Conservation (phyloP, 768 basidiomycete genomes). For the Russula vinacea region DNA sequence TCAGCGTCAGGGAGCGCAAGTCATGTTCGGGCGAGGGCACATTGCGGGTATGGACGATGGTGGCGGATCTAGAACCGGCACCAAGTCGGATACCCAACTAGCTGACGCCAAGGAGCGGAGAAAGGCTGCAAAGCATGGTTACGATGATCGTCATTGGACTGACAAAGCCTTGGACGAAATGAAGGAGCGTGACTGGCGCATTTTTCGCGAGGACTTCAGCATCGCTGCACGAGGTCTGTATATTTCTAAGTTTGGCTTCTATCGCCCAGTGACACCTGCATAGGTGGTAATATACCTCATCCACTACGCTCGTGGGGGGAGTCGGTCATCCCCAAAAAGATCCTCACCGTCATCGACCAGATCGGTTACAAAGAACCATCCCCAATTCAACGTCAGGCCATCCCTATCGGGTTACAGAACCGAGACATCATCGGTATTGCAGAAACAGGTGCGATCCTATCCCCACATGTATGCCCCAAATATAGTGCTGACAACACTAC, state of each 20-base stretch:
- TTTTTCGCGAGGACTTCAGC: constrained; percentile 97
- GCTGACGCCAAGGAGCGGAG: constrained; percentile 82
- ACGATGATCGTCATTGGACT: constrained; percentile 97
- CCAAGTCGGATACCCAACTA: constrained; percentile 47
- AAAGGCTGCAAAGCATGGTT: constrained; percentile 72
- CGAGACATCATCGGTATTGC: constrained; percentile 98
- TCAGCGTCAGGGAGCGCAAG: constrained; percentile 75
- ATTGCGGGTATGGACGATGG: constrained; percentile 86
- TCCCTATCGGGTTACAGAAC: constrained; percentile 96
- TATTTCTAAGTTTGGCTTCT: constrained; percentile 1
- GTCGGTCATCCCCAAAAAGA: constrained; percentile 71
- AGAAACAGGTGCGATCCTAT: constrained; percentile 72
- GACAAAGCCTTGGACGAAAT: constrained; percentile 91
- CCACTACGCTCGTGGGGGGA: constrained; percentile 92
- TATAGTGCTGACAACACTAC: not conserved
- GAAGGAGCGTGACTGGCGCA: constrained; percentile 98
- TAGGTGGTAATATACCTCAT: constrained; percentile 90
- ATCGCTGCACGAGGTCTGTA: constrained; percentile 83
- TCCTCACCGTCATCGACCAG: constrained; percentile 80
- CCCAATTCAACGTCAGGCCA: constrained; percentile 96
- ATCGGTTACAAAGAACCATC: constrained; percentile 98
- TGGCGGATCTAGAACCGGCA: constrained; percentile 39
- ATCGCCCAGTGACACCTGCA: constrained; percentile 2
- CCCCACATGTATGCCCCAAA: not conserved
- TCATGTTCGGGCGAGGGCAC: constrained; percentile 84